phyloP scores from a whole-genome alignment of 176 grass and related monocot species.

The Carex scoparia region DNA sequence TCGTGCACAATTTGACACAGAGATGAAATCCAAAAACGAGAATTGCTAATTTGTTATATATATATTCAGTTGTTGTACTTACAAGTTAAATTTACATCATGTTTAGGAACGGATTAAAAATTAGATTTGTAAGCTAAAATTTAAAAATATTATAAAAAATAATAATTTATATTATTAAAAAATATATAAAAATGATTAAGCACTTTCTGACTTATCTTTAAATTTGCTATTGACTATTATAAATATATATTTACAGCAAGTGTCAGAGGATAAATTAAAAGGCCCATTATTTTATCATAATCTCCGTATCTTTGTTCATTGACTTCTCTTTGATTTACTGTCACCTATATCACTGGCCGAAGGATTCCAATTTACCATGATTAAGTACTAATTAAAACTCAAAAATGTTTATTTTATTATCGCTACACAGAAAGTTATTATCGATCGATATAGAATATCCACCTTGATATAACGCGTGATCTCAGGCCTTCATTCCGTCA shows the following conservation, averaged over 20 bases:
- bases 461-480: not conserved
- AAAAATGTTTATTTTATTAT: not conserved
- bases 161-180: too few relatives aligned
- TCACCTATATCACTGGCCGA: too few relatives aligned
- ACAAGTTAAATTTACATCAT: not conserved
- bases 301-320: not conserved
- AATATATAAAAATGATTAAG: too few relatives aligned
- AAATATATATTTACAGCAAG: too few relatives aligned
- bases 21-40: not conserved
- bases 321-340: not conserved
- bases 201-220: too few relatives aligned
- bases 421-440: not conserved
- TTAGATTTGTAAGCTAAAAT: too few relatives aligned
- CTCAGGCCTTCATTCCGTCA: not conserved
- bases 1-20: not conserved
- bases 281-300: not conserved
- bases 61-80: not conserved
- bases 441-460: not conserved
- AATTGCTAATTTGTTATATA: not conserved
- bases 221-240: too few relatives aligned
- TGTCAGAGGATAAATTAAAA: not conserved
- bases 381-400: too few relatives aligned
- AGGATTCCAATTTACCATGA: too few relatives aligned
- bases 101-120: too few relatives aligned
- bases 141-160: too few relatives aligned